phyloP scores from a whole-genome alignment of 176 grass and related monocot species.

The Musa itinerans region DNA sequence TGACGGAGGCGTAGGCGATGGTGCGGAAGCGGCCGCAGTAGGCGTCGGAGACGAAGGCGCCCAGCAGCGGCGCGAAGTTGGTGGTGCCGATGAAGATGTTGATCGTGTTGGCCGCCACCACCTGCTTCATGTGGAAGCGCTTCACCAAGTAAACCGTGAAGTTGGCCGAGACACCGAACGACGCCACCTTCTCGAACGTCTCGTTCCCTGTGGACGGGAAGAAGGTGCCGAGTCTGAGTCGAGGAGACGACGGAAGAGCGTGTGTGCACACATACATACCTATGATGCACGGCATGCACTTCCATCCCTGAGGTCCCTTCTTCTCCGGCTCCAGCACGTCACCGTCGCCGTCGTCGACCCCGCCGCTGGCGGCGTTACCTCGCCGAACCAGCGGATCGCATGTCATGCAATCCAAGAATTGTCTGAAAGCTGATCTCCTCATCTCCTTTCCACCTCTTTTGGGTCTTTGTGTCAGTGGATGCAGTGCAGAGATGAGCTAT shows the following conservation, averaged over 20 bases:
- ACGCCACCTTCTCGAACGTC: slow-evolving; percentile 35
- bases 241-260: not conserved
- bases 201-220: slow-evolving; percentile 2
- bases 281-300: slow-evolving; percentile 44
- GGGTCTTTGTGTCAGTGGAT: too few relatives aligned
- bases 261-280: slow-evolving; percentile 5
- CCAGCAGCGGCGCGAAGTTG: slow-evolving; percentile 35
- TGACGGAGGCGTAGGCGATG: slow-evolving; percentile 14
- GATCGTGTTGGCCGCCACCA: slow-evolving; percentile 28
- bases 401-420: not conserved
- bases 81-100: slow-evolving; percentile 34
- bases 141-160: slow-evolving; percentile 37
- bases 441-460: not conserved
- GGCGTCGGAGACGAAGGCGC: slow-evolving; percentile 37
- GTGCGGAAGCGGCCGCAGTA: slow-evolving; percentile 44
- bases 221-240: not conserved
- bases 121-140: slow-evolving; percentile 23
- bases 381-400: not conserved
- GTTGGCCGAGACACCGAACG: slow-evolving; percentile 34
- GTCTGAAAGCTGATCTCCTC: not conserved
- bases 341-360: not conserved
- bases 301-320: slow-evolving; percentile 31
- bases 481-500: too few relatives aligned
- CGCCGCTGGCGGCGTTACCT: not conserved
- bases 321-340: not conserved